Evolutionary conservation across 257 asterid genomes (phyloP).

Genomic region (Primulina huaijiensis): DNA sequence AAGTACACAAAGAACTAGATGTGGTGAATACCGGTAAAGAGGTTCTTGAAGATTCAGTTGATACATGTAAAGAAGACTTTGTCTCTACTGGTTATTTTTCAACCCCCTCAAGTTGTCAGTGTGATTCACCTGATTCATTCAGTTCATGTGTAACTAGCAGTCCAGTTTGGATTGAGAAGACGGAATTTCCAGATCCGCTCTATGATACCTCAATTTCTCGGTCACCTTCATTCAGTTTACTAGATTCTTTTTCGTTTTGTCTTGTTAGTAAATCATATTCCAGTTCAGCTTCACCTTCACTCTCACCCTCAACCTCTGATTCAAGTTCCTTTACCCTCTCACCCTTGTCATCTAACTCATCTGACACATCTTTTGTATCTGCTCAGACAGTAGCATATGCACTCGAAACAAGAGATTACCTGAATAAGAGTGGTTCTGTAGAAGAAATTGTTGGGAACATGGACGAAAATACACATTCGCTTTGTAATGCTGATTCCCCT

Average conservation of each 20-base stretch:
- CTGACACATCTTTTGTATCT: constrained; percentile 63
- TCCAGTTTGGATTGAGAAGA: constrained; percentile 35
- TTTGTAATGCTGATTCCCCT: constrained; percentile 29
- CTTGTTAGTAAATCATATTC: constrained; percentile 48
- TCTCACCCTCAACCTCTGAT: constrained; percentile 76
- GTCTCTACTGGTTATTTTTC: no score
- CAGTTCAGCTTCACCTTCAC: constrained; percentile 56
- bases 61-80: no score
- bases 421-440: constrained; percentile 25
- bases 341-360: constrained; percentile 83
- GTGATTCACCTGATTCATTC: constrained; percentile 44
- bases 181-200: constrained; percentile 22
- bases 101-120: no score
- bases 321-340: constrained; percentile 81
- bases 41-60: no score
- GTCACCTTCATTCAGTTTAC: constrained; percentile 53
- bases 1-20: constrained; percentile 29
- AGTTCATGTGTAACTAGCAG: constrained; percentile 48
- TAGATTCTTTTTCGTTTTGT: constrained; percentile 55
- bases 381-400: constrained; percentile 63
- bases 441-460: constrained; percentile 32
- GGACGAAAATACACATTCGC: constrained; percentile 34
- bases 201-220: constrained; percentile 39
- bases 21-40: constrained; percentile 28
- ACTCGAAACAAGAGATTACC: constrained; percentile 29